Evolutionary conservation across 2,329 filamentous ascomycete genomes (phyloP).

Genomic region (Parafenestella ontariensis): DNA sequence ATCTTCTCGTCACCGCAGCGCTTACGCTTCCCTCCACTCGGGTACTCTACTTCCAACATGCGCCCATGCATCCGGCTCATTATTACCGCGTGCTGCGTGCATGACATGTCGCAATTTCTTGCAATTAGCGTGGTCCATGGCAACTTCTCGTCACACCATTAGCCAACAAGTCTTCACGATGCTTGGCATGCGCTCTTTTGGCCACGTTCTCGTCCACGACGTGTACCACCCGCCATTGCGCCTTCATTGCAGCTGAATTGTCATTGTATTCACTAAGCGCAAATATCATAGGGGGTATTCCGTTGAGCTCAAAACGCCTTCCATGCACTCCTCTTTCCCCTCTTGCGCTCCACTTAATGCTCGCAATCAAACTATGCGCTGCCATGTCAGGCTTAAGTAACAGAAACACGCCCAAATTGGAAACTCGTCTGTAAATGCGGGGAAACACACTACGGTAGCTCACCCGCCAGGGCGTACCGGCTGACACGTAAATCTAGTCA

Average conservation of each 20-base stretch:
- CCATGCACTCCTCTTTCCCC: slow-evolving; percentile 30
- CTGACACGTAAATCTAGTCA: slow-evolving; percentile 34
- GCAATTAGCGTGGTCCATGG: slow-evolving; percentile 29
- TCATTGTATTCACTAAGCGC: slow-evolving; percentile 25
- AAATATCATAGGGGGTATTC: slow-evolving; percentile 44
- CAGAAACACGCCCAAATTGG: slow-evolving; percentile 37
- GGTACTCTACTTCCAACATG: slow-evolving; percentile 1
- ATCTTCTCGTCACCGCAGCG: slow-evolving; percentile 2
- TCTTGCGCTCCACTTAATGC: slow-evolving; percentile 9
- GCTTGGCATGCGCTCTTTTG: slow-evolving; percentile 28
- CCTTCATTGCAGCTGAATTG: slow-evolving; percentile 7
- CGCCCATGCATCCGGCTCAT: slow-evolving; percentile 4
- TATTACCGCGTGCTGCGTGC: slow-evolving; percentile 8
- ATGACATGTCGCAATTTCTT: slow-evolving; percentile 28
- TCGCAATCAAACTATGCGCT: slow-evolving; percentile 25
- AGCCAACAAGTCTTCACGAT: slow-evolving; percentile 35
- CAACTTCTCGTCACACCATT: slow-evolving; percentile 27
- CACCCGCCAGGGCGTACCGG: slow-evolving; percentile 33
- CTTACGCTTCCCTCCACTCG: slow-evolving; percentile 5
- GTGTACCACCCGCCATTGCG: slow-evolving; percentile 9
- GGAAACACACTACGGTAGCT: slow-evolving; percentile 41
- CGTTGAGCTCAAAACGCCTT: slow-evolving; percentile 44
- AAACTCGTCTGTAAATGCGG: slow-evolving; percentile 41
- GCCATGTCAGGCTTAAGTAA: slow-evolving; percentile 39
- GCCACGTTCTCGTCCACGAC: slow-evolving; percentile 1